Evolutionary conservation across 2,329 filamentous ascomycete genomes (phyloP).

Genomic region (Aspergillus spinulosporus): DNA sequence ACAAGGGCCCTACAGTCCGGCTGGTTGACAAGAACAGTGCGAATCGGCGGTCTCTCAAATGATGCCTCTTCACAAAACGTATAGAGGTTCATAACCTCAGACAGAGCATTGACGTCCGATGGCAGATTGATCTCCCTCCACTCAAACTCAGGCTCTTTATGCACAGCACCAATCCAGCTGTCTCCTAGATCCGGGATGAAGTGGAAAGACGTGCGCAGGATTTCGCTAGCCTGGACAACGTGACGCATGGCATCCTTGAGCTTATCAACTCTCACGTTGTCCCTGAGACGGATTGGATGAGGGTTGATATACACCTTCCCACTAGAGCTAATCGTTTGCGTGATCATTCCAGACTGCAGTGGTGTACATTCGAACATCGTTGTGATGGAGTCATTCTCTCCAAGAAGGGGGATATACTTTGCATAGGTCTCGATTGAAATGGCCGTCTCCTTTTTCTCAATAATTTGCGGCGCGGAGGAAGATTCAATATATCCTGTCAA

Average conservation of each 20-base stretch:
- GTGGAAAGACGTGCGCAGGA: conserved; percentile 63
- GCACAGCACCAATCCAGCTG: conserved; percentile 32
- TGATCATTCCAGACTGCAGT: conserved; percentile 80
- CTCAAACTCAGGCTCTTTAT: conserved; percentile 21
- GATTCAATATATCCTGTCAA: conserved; percentile 24
- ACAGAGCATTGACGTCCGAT: conserved; percentile 17
- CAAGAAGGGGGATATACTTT: conserved; percentile 21
- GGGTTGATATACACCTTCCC: conserved; percentile 68
- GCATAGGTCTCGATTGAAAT: conserved; percentile 16
- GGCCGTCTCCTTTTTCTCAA: not conserved
- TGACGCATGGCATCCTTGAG: conserved; percentile 59
- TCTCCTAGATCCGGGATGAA: conserved; percentile 22
- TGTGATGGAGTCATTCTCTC: conserved; percentile 23
- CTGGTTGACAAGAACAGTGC: conserved; percentile 34
- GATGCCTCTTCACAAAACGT: conserved; percentile 22
- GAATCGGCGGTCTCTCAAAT: conserved; percentile 35
- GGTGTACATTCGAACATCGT: conserved; percentile 62
- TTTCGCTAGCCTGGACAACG: conserved; percentile 55
- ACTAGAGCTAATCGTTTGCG: conserved; percentile 60
- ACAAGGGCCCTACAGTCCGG: conserved; percentile 43
- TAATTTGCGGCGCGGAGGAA: conserved; percentile 4
- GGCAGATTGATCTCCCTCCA: conserved; percentile 25
- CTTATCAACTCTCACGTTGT: conserved; percentile 44
- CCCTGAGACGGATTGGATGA: conserved; percentile 61
- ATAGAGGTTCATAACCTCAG: conserved; percentile 16